Evolutionary conservation across 225 moss, liverwort and hornwort genomes (phyloP).

Genomic region (Thuidium tamariscinum): DNA sequence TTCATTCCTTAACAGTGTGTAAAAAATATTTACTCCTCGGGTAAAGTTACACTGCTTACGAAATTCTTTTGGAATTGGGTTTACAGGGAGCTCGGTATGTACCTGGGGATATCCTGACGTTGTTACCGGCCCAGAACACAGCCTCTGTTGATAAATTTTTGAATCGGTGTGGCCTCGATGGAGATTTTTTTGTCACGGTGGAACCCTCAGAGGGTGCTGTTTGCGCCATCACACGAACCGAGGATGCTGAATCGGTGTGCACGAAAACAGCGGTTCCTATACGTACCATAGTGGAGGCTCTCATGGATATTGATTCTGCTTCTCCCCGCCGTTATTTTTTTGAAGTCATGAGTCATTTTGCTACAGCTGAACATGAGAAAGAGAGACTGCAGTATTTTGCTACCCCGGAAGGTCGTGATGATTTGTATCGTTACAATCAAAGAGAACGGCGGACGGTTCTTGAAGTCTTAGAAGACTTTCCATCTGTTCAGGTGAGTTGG

Average conservation of each 20-base stretch:
- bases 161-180: constrained; percentile 57
- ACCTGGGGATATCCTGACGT: constrained; percentile 78
- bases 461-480: constrained; percentile 87
- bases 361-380: constrained; percentile 85
- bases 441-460: constrained; percentile 80
- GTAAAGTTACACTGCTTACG: not conserved
- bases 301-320: constrained; percentile 83
- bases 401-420: constrained; percentile 89
- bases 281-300: constrained; percentile 60
- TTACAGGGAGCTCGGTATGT: constrained; percentile 50
- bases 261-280: constrained; percentile 36
- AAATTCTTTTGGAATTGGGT: not conserved
- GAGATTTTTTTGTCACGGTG: constrained; percentile 57
- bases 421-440: constrained; percentile 92
- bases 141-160: constrained; percentile 45
- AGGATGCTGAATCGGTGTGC: not conserved
- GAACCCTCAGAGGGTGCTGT: constrained; percentile 22
- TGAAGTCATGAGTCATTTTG: constrained; percentile 97
- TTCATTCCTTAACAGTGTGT: not conserved
- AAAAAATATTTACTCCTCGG: not conserved
- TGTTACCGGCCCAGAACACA: constrained; percentile 56
- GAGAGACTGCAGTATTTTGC: constrained; percentile 92
- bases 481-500: constrained; percentile 65
- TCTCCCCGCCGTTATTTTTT: constrained; percentile 88
- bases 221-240: not conserved